These are phyloP conservation scores for Amanita polypyramis DNA, from an alignment of 768 basidiomycete species.

Conservation along the genomic window DNA sequence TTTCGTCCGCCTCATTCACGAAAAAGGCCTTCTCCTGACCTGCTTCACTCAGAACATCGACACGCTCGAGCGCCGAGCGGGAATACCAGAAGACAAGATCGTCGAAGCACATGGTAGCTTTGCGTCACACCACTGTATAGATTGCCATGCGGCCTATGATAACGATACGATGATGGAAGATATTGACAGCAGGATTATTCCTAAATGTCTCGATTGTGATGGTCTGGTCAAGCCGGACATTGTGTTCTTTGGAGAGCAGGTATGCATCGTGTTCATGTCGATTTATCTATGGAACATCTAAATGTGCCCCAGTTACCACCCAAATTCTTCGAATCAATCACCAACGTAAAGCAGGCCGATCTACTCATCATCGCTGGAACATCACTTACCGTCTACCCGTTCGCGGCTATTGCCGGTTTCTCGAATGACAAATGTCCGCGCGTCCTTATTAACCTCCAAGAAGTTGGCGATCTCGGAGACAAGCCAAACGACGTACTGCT, in stretches of 20 bases:
- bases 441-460: conserved; percentile 82
- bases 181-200: conserved; percentile 52
- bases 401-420: conserved; percentile 63
- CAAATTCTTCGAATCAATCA: conserved; percentile 49
- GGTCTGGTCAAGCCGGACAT: conserved; percentile 91
- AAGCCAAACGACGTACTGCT: conserved; percentile 49
- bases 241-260: conserved; percentile 83
- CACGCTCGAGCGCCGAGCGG: conserved; percentile 79
- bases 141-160: conserved; percentile 52
- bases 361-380: conserved; percentile 89
- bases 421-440: conserved; percentile 57
- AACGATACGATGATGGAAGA: conserved; percentile 57
- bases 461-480: conserved; percentile 56
- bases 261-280: conserved; percentile 26
- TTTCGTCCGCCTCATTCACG: conserved; percentile 74
- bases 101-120: conserved; percentile 97
- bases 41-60: conserved; percentile 93
- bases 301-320: conserved; percentile 50
- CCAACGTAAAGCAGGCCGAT: conserved; percentile 55
- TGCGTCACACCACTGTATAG: conserved; percentile 74
- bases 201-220: conserved; percentile 54
- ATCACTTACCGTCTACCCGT: conserved; percentile 78
- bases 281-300: not conserved
- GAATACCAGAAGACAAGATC: conserved; percentile 61
- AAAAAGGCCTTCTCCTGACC: conserved; percentile 55